Percentiles rank a stretch among this genome's conserved stretches.
phyloP scores from a whole-genome alignment of 352 stramenopile species.

The Globisporangium heterothallicum region DNA sequence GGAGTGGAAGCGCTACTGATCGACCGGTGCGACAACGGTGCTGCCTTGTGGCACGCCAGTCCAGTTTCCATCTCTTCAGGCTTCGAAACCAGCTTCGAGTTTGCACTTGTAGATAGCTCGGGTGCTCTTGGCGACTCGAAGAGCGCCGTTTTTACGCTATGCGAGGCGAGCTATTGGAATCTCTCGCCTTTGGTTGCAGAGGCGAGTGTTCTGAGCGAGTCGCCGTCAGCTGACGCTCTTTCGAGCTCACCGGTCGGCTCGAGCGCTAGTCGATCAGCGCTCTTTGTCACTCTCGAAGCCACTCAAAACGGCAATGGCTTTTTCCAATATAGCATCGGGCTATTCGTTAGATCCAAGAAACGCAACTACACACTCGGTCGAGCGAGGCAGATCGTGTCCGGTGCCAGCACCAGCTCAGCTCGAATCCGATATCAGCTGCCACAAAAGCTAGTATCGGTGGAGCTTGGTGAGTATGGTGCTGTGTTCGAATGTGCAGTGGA shows the following conservation, averaged over 20 bases:
- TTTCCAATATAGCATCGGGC: constrained; percentile 28
- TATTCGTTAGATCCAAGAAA: constrained; percentile 40
- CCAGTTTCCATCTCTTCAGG: constrained; percentile 31
- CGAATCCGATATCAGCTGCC: constrained; percentile 43
- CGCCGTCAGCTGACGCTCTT: neutral
- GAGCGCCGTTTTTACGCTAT: constrained; percentile 50
- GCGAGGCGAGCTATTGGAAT: constrained; percentile 69
- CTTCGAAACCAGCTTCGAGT: constrained; percentile 43
- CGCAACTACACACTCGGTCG: constrained; percentile 29
- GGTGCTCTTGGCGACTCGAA: constrained; percentile 6
- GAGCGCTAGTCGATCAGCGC: constrained; percentile 23
- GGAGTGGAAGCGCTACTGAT: constrained; percentile 18
- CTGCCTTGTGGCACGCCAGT: constrained; percentile 44
- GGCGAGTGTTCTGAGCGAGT: constrained; percentile 14
- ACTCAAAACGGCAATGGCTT: neutral
- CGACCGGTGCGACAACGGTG: constrained; percentile 18
- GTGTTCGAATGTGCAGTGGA: constrained; percentile 57
- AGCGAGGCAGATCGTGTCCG: constrained; percentile 25
- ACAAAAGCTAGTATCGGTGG: constrained; percentile 31
- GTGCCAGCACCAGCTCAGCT: constrained; percentile 14
- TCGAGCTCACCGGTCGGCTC: constrained; percentile 3
- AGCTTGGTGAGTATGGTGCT: constrained; percentile 26
- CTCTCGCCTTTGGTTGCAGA: constrained; percentile 42
- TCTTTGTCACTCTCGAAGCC: constrained; percentile 30
- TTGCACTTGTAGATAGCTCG: constrained; percentile 16